Conservation (phyloP, 805 yeast species). For the Sungouiella thailandica region DNA sequence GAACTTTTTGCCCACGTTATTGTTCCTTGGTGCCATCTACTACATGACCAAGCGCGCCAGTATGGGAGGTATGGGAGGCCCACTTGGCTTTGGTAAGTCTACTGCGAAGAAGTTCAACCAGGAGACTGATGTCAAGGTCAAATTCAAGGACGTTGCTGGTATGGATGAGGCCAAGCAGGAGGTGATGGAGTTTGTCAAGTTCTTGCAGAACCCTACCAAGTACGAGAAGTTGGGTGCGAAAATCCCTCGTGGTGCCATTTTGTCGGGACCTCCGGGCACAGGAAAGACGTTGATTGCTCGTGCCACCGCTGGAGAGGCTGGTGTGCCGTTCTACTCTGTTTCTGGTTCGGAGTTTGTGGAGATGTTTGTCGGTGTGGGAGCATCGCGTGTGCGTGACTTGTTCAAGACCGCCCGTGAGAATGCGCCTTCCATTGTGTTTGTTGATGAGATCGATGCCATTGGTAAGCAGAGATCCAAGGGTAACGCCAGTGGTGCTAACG, state of each 20-base stretch:
- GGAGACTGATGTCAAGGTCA: slow-evolving; percentile 75
- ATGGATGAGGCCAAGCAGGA: slow-evolving; percentile 93
- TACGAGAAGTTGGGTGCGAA: slow-evolving; percentile 89
- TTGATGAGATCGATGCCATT: slow-evolving; percentile 94
- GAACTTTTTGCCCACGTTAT: slow-evolving; percentile 82
- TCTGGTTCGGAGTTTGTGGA: slow-evolving; percentile 96
- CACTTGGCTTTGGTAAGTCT: slow-evolving; percentile 73
- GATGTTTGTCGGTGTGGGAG: slow-evolving; percentile 97
- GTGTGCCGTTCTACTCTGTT: slow-evolving; percentile 86
- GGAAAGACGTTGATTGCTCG: slow-evolving; percentile 91
- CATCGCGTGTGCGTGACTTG: slow-evolving; percentile 88
- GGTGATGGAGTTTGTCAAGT: slow-evolving; percentile 91
- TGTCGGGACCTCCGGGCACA: slow-evolving; percentile 96
- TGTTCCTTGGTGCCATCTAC: slow-evolving; percentile 83
- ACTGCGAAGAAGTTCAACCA: slow-evolving; percentile 79
- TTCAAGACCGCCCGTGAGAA: slow-evolving; percentile 84
- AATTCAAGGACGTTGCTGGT: slow-evolving; percentile 89
- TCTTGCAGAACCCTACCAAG: slow-evolving; percentile 77
- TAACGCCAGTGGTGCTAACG: slow-evolving; percentile 68
- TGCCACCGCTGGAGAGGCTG: slow-evolving; percentile 97
- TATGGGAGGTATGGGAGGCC: slow-evolving; percentile 46
- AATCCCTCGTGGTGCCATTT: slow-evolving; percentile 91
- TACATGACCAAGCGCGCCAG: slow-evolving; percentile 72
- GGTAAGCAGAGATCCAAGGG: slow-evolving; percentile 80
- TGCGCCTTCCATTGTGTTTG: slow-evolving; percentile 87